Base-by-base conservation (phyloP, 768 basidiomycete species). In the Dendrothele bispora region DNA sequence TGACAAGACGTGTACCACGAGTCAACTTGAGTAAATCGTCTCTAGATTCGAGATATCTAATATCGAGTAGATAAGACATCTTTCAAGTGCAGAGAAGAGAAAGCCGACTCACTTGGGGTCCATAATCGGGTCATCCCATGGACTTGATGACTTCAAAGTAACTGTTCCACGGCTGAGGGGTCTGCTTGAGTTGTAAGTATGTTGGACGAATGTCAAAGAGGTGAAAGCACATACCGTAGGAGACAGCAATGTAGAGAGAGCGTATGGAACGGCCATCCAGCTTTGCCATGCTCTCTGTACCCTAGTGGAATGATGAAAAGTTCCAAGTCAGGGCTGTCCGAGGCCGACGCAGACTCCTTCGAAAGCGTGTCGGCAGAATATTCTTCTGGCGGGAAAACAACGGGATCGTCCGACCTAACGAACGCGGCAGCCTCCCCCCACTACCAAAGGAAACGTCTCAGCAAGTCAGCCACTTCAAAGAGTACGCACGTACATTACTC, bases 391-490 rank as follows among this genome's bases (percentile, higher is more conserved):
- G 75, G 71, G 57, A 82, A 82, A 2, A 84, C 56, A 10, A 54
- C 56, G 1, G 73, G 73, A 48, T 85, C 79, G 48, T 75, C 73
- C 4, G 79, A 73, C 12, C 82, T 78, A 34, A 80, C 61, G 55
- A 86, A 85, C 1, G 80, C 83, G 24, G 74, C 80, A 4, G 76
- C 69, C 61, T 85, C 84, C 12, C 69, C 74, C 27, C 74, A 66
- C 75, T 77, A 41, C 50, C 20, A 48, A 14, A 22, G 43, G 7
- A 14, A 28, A 21, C 46, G 7, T 48, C 36, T 24, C 21, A 39
- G 6, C 20, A 26, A 30, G 34, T 24, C 7, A 42, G 17, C 12
- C 12, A 17, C 15, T 40, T 22, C 8, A 46, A 47, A 12, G 6
- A 22, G 27, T 47, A 5, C 10, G 3, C 21, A 59, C 69, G 41